A percentile compares a stretch with the other conserved stretches of the same genome.
Conservation (phyloP, 441 rosid species). For the Pelargonium myrrhifolium region DNA sequence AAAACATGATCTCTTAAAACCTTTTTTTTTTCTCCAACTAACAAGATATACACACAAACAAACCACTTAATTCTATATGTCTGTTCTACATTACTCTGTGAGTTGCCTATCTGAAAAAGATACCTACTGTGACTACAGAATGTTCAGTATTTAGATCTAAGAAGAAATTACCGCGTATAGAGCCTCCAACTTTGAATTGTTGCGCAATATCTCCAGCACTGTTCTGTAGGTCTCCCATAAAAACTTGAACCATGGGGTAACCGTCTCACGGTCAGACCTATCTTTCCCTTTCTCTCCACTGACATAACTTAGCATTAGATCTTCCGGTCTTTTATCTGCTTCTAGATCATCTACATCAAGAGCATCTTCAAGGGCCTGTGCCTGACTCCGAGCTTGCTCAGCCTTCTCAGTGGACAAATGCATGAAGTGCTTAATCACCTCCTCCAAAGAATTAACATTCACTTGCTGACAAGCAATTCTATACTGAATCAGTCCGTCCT, state of each 20-base stretch:
- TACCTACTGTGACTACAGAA: not conserved
- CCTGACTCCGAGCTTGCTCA: conserved; percentile 90
- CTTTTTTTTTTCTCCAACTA: no score
- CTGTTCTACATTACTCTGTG: not conserved
- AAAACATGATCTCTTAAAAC: no score
- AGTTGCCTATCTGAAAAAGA: not conserved
- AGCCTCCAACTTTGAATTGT: conserved; percentile 96
- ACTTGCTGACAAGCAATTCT: conserved; percentile 95
- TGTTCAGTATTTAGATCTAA: not conserved
- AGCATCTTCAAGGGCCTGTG: conserved; percentile 90
- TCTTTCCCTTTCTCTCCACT: conserved; percentile 99
- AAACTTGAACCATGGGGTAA: conserved; percentile 99
- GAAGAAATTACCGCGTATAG: conserved; percentile 76
- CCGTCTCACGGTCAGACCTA: conserved; percentile 93
- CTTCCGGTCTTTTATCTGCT: conserved; percentile 95
- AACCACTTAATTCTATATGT: not conserved
- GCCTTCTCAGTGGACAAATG: conserved; percentile 95
- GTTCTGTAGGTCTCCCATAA: conserved; percentile 99
- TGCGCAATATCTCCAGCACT: conserved; percentile 86
- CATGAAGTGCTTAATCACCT: conserved; percentile 94
- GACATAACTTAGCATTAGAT: conserved; percentile 93
- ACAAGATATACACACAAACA: no score
- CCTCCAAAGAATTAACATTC: conserved; percentile 92
- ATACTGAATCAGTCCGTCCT: conserved; percentile 94
- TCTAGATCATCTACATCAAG: conserved; percentile 99